phyloP scores from a whole-genome alignment of 2,329 filamentous ascomycete genomes.

The Nemania sp. region DNA sequence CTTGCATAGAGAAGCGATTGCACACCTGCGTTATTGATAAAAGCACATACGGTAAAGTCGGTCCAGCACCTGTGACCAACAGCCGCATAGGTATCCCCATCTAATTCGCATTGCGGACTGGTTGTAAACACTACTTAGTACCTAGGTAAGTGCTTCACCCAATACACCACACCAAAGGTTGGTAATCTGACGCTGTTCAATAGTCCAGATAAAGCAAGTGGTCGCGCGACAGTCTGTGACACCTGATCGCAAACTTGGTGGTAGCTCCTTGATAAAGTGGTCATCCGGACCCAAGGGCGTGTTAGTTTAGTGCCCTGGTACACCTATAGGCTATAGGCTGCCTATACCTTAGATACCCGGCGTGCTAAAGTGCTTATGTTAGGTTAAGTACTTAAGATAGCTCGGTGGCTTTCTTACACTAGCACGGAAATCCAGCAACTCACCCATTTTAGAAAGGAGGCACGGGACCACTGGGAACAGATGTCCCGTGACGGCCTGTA shows the following conservation, averaged over 20 bases:
- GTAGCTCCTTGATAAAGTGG: not conserved
- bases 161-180: no score
- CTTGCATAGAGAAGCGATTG: not conserved
- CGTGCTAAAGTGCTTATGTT: no score
- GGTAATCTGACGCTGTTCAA: not conserved
- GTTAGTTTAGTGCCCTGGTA: no score
- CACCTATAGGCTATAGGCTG: no score
- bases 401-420: not conserved
- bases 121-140: no score
- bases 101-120: no score
- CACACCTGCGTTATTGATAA: not conserved
- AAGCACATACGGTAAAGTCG: no score
- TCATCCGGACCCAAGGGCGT: not conserved
- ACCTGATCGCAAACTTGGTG: not conserved
- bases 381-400: not conserved
- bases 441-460: conserved; percentile 10
- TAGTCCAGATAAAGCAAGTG: conserved; percentile 26
- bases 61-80: no score
- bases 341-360: no score
- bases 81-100: no score
- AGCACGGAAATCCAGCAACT: no score
- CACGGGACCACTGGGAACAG: not conserved
- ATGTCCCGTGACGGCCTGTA: not conserved
- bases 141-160: no score
- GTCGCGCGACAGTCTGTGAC: conserved; percentile 22